These are phyloP conservation scores for Myxozyma mucilagina DNA, from an alignment of 805 yeast genomes.

Conservation along the genomic window DNA sequence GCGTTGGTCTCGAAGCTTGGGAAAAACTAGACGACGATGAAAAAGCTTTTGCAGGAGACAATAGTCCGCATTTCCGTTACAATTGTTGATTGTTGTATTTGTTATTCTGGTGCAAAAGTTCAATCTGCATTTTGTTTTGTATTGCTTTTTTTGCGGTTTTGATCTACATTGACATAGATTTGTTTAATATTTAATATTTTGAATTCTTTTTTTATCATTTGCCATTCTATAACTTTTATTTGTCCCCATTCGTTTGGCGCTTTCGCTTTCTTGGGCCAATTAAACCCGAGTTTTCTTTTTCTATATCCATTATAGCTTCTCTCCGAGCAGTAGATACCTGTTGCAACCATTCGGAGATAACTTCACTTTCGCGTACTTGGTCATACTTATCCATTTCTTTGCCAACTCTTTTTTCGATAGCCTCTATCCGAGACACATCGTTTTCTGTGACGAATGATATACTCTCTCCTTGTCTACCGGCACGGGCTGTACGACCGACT, in stretches of 20 bases:
- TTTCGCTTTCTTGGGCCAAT: conserved; percentile 7
- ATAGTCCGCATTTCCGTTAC: conserved; percentile 18
- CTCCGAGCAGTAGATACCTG: conserved; percentile 79
- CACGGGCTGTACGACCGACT: conserved; percentile 99
- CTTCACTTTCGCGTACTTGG: conserved; percentile 69
- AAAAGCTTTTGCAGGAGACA: conserved; percentile 18
- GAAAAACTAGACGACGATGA: conserved; percentile 24
- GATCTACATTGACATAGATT: background rate
- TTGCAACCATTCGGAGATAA: conserved; percentile 70
- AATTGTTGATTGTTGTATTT: background rate
- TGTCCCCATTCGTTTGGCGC: background rate
- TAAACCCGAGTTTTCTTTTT: conserved; percentile 55
- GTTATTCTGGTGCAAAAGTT: background rate
- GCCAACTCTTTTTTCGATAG: conserved; percentile 83
- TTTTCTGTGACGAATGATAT: conserved; percentile 80
- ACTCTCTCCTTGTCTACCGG: conserved; percentile 85
- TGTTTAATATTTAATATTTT: background rate
- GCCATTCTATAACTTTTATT: too few relatives aligned
- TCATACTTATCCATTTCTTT: conserved; percentile 77
- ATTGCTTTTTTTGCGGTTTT: background rate
- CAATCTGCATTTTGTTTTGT: background rate
- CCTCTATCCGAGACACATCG: conserved; percentile 76
- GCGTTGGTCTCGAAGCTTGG: conserved; percentile 32
- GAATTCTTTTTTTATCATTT: too few relatives aligned
- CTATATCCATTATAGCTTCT: conserved; percentile 92